phyloP scores from a whole-genome alignment of 345 rosid species.

The Cochlearia excelsa region DNA sequence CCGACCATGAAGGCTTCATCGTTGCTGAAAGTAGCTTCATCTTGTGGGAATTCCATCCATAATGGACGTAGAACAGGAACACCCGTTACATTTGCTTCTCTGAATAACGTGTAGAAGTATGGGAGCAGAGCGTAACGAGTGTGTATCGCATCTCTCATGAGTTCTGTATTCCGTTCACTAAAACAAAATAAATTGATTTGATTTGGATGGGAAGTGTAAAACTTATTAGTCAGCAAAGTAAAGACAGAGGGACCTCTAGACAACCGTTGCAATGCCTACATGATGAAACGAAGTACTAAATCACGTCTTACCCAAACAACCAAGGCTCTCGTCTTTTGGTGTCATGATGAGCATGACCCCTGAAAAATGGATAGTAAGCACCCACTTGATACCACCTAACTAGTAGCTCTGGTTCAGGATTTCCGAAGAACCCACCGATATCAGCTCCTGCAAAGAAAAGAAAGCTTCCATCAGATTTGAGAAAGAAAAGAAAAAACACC shows the following conservation, averaged over 20 bases:
- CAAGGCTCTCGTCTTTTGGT: conserved; percentile 98
- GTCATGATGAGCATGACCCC: conserved; percentile 98
- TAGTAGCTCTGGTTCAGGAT: conserved; percentile 84
- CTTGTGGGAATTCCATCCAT: conserved; percentile 99
- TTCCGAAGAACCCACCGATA: conserved; percentile 96
- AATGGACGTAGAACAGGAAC: conserved; percentile 82
- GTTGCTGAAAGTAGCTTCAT: conserved; percentile 72
- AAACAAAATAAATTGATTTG: conserved; percentile 20
- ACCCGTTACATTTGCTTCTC: conserved; percentile 92
- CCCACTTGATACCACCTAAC: conserved; percentile 99
- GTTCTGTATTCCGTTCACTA: conserved; percentile 81
- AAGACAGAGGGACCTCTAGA: conserved; percentile 13
- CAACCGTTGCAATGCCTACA: conserved; percentile 2
- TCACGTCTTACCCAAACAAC: conserved; percentile 75
- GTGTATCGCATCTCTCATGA: conserved; percentile 87
- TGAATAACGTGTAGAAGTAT: conserved; percentile 84
- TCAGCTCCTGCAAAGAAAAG: conserved; percentile 70
- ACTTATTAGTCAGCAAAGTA: not conserved
- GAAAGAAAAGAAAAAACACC: not conserved
- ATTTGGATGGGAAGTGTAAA: not conserved
- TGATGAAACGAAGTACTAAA: not conserved
- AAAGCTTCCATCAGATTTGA: conserved; percentile 13
- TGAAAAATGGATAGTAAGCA: conserved; percentile 97
- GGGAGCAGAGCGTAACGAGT: conserved; percentile 86
- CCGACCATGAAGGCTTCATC: conserved; percentile 99